phyloP scores from a whole-genome alignment of 129 eudicot species.

The Chrysanthemum seticuspe region DNA sequence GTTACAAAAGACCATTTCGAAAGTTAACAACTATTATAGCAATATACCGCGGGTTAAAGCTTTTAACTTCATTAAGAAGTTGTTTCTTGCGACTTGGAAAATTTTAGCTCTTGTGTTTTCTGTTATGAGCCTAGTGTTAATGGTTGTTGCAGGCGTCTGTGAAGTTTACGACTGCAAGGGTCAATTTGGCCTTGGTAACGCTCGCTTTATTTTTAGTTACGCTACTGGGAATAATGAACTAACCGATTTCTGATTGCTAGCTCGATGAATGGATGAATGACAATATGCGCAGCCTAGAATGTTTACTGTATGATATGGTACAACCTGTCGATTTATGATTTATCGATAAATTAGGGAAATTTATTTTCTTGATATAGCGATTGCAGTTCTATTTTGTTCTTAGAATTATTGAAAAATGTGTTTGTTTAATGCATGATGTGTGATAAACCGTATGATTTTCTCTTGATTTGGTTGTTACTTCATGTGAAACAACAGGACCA shows the following conservation, averaged over 20 bases:
- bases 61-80: slow-evolving; percentile 12
- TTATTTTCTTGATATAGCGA: too few relatives aligned
- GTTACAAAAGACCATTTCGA: slow-evolving; percentile 12
- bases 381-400: too few relatives aligned
- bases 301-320: too few relatives aligned
- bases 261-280: neutral
- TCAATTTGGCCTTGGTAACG: neutral
- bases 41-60: slow-evolving; percentile 27
- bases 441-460: too few relatives aligned
- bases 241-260: slow-evolving; percentile 9
- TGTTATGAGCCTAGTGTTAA: slow-evolving; percentile 14
- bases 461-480: too few relatives aligned
- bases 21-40: slow-evolving; percentile 18
- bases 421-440: too few relatives aligned
- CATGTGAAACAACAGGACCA: too few relatives aligned
- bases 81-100: slow-evolving; percentile 25
- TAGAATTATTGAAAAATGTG: too few relatives aligned
- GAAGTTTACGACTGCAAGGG: slow-evolving; percentile 22
- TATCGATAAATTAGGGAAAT: too few relatives aligned
- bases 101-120: neutral
- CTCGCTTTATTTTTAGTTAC: neutral
- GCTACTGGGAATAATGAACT: neutral
- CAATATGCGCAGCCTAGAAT: neutral
- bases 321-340: too few relatives aligned
- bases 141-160: slow-evolving; percentile 20